Percentiles rank a stretch among this genome's conserved stretches.
phyloP scores from a whole-genome alignment of 2,329 filamentous ascomycete genomes.

The Setomelanomma holmii region DNA sequence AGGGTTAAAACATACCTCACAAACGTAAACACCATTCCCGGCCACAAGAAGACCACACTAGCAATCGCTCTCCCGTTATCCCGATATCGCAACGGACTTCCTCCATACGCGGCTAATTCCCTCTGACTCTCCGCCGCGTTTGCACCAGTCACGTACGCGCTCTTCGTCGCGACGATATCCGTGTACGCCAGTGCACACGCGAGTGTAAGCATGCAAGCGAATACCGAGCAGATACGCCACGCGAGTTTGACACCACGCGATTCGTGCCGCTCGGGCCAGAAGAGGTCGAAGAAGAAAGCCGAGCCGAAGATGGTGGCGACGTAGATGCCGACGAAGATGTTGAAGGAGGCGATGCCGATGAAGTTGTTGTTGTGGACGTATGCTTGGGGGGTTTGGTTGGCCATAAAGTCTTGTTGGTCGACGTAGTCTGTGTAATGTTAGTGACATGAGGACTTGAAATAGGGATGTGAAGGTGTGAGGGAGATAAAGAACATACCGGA shows the following conservation, averaged over 20 bases:
- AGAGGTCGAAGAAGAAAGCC: slow-evolving; percentile 68
- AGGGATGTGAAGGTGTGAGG: no score
- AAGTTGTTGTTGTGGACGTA: slow-evolving; percentile 63
- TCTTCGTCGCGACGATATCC: slow-evolving; percentile 57
- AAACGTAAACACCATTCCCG: slow-evolving; percentile 58
- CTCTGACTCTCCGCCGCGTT: slow-evolving; percentile 35
- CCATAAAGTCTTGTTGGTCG: slow-evolving; percentile 60
- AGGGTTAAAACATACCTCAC: slow-evolving; percentile 46
- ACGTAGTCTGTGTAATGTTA: slow-evolving; percentile 56
- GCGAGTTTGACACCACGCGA: slow-evolving; percentile 57
- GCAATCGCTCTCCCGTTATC: slow-evolving; percentile 60
- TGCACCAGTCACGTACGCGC: slow-evolving; percentile 56
- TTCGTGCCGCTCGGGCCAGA: slow-evolving; percentile 65
- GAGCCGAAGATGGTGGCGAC: slow-evolving; percentile 65
- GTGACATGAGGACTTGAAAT: not conserved
- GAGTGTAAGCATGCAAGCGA: slow-evolving; percentile 57
- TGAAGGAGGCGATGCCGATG: slow-evolving; percentile 59
- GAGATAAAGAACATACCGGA: slow-evolving; percentile 57
- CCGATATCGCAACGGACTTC: slow-evolving; percentile 53
- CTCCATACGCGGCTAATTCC: slow-evolving; percentile 47
- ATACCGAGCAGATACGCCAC: slow-evolving; percentile 61
- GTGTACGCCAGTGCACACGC: slow-evolving; percentile 60
- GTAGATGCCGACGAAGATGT: slow-evolving; percentile 65
- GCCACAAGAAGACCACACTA: slow-evolving; percentile 61
- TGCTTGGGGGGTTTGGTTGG: slow-evolving; percentile 48